A percentile compares a stretch with the other conserved stretches of the same genome.
These are phyloP conservation scores for Lecanosticta acicola DNA, from an alignment of 2,329 filamentous ascomycete species.

Conservation along the genomic window DNA sequence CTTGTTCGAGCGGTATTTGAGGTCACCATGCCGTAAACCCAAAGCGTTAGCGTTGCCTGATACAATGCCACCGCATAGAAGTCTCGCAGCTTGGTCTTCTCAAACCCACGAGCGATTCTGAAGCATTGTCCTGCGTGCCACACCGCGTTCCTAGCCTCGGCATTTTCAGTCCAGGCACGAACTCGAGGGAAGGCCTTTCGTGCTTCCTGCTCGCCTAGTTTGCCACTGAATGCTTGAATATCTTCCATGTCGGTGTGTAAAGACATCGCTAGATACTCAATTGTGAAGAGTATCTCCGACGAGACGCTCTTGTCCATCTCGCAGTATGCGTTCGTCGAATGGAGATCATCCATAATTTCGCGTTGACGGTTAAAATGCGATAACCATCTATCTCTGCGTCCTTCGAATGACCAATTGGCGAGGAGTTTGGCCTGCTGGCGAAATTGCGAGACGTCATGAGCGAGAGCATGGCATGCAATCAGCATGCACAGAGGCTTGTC, in stretches of 20 bases:
- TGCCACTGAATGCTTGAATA: conserved; percentile 59
- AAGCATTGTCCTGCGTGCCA: conserved; percentile 64
- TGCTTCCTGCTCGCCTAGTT: conserved; percentile 59
- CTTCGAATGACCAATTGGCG: conserved; percentile 13
- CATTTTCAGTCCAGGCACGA: conserved; percentile 50
- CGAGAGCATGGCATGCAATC: conserved; percentile 56
- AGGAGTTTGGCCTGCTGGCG: conserved; percentile 42
- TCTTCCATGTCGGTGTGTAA: conserved; percentile 58
- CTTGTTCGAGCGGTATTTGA: conserved; percentile 37
- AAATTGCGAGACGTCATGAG: conserved; percentile 52
- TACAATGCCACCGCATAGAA: conserved; percentile 64
- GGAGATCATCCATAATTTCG: conserved; percentile 21
- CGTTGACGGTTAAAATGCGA: conserved; percentile 18
- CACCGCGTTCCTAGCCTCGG: conserved; percentile 52
- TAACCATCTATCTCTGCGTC: conserved; percentile 24
- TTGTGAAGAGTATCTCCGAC: conserved; percentile 32
- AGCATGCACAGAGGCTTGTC: conserved; percentile 52
- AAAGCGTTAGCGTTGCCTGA: conserved; percentile 60
- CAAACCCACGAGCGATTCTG: conserved; percentile 43
- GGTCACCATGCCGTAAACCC: conserved; percentile 55
- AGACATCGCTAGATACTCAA: conserved; percentile 54
- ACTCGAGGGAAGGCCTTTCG: conserved; percentile 51
- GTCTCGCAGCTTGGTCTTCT: conserved; percentile 41
- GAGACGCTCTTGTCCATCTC: conserved; percentile 20
- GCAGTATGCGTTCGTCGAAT: conserved; percentile 16